Evolutionary conservation across 2,329 filamentous ascomycete species (phyloP).

Genomic region (Trichoderma breve): DNA sequence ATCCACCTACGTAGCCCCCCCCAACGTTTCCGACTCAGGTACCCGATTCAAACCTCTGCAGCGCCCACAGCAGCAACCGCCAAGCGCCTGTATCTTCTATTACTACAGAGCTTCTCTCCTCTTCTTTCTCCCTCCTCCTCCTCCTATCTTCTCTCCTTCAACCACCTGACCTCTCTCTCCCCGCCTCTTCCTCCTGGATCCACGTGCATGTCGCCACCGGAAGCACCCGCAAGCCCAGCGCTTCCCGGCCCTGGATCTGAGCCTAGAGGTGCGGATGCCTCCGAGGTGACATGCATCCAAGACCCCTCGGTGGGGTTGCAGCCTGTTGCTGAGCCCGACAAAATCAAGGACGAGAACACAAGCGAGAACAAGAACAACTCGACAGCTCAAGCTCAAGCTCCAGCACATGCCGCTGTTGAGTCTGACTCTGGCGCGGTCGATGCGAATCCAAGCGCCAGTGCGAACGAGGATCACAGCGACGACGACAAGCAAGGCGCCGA

Average conservation of each 20-base stretch:
- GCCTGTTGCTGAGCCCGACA: conserved; percentile 7
- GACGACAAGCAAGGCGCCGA: background rate
- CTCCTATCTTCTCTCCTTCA: background rate
- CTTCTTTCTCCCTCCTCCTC: background rate
- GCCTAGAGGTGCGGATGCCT: conserved; percentile 25
- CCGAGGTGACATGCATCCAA: conserved; percentile 28
- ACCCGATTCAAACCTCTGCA: background rate
- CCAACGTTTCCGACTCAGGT: background rate
- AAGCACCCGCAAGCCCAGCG: conserved; percentile 30
- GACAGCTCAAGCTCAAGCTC: background rate
- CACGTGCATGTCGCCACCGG: conserved; percentile 39
- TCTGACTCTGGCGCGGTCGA: background rate
- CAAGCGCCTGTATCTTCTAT: background rate
- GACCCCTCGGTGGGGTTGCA: conserved; percentile 19
- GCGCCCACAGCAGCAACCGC: background rate
- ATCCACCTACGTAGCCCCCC: background rate
- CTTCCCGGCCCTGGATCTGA: conserved; percentile 27
- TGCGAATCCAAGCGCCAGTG: background rate
- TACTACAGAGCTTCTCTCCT: background rate
- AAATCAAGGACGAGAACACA: background rate
- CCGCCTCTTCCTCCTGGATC: background rate
- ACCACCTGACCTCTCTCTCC: background rate
- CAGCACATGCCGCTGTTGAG: background rate
- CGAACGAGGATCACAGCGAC: background rate
- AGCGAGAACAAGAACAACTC: background rate